Evolutionary conservation across 1,284 basidiomycete genomes (phyloP), one percentile per base, ranked within the genome.

Genomic region (Sphagnurus paluster): DNA sequence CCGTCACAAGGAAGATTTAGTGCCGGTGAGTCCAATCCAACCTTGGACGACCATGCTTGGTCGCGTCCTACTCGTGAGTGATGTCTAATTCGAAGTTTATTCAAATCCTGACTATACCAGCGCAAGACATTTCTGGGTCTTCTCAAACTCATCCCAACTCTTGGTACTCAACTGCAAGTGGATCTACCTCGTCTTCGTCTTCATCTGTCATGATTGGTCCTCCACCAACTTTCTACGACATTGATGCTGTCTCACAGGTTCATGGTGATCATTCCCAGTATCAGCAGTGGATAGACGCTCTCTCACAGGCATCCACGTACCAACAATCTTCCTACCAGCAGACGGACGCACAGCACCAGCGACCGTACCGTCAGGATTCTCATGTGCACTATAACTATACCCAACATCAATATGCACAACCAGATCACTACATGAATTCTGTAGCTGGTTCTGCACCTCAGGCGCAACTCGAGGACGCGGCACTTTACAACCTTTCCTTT

Each of bases 201-300:
- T 58, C 61, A 39, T 54, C 62, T 25, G 46, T 60, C 45, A 72
- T 72, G 70, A 71, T 73, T 42, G 68, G 67, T 17, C 67, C 70
- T 39, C 62, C 69, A 8, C 67, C 69, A 17, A 62, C 67, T 4
- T 69, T 68, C 45, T 72, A 70, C 49, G 66, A 68, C 39, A 55
- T 67, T 10, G 62, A 66, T n/a, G 55, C 56, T 25, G 42, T 55
- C 28, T 39, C 56, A 23, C 57, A 60, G 29, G 52, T 57, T 40
- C 55, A 54, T 25, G 39, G 45, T 14, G 64, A 68, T 29, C 57
- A 64, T 39, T 54, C 53, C 5, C 61, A 61, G 41, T 74, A 74
- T 56, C 70, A 69, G 49, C 64, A 69, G 42, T 74, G 72, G 72
- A 55, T 67, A 33, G 62, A 67, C 43, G 44, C 56, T 14, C 69